Evolutionary conservation across 495 filamentous ascomycete species (phyloP).

Genomic region (Amniculicola lignicola): DNA sequence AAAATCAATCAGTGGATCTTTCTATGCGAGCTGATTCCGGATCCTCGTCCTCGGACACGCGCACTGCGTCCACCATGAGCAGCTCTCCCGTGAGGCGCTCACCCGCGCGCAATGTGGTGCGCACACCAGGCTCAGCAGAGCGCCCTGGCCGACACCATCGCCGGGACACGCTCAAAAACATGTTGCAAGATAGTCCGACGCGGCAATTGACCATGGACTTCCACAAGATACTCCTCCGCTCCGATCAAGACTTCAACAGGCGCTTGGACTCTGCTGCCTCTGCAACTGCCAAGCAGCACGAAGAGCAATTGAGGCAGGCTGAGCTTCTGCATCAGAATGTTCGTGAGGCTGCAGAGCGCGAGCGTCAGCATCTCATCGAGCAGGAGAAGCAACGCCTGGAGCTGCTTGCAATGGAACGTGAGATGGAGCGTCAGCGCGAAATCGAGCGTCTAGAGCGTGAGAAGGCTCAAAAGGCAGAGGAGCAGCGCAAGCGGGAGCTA

Average conservation of each 20-base stretch:
- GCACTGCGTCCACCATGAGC: neutral
- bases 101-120: neutral
- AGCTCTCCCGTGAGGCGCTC: neutral
- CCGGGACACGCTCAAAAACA: neutral
- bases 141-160: neutral
- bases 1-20: neutral
- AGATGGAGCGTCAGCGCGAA: neutral
- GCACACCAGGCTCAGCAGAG: neutral
- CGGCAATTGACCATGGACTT: conserved; percentile 34
- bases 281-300: conserved; percentile 43
- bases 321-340: conserved; percentile 62
- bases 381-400: conserved; percentile 32
- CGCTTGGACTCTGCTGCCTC: conserved; percentile 17
- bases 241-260: conserved; percentile 27
- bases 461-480: conserved; percentile 16
- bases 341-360: conserved; percentile 54
- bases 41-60: neutral
- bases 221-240: conserved; percentile 31
- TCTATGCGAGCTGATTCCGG: too few species aligned
- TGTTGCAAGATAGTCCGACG: conserved; percentile 3
- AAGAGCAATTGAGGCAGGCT: conserved; percentile 60
- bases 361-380: conserved; percentile 7
- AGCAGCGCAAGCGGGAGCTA: conserved; percentile 3
- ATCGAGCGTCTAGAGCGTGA: conserved; percentile 26
- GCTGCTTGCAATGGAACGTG: conserved; percentile 29